Base-by-base conservation (phyloP, 2,329 filamentous ascomycete genomes). In the Xylariaceae sp. region DNA sequence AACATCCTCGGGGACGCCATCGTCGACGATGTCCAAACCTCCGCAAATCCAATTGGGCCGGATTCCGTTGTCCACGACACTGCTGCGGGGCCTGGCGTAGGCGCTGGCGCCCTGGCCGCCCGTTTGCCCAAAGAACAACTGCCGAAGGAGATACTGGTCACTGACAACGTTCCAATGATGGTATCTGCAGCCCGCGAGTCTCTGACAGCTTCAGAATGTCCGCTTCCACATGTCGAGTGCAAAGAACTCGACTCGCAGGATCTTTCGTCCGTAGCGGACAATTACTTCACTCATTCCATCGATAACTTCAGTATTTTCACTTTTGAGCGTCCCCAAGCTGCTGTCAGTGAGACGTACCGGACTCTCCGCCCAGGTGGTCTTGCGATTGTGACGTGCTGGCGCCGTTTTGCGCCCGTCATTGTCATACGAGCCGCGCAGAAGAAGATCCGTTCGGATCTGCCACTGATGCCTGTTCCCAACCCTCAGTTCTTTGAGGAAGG, bases 61-160 rank as follows among this genome's bases (percentile, higher is more conserved):
- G 55, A 60, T 32, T 66, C 63, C 10, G 52, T 66, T 39, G 58
- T 66, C 39, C 62, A 66, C 42, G 63, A 65, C 52, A 64, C 59
- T n/a, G 63, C 63, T n/a, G 57, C 62, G 11, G 62, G 63, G 5
- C 63, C 62, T 6, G 63, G 58, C 12, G 49, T 62, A 45, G 61
- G 58, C 22, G 62, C 62, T 41, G 61, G 59, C 15, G 60, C 62
- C 18, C 52, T 65, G 38, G 57, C 62, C 42, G 48, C 60, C 38
- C 31, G 54, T 22, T 57, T 63, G 11, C 45, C 60, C 42, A 58
- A 55, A 48, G 57, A 56, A 41, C 58, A 61, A 46, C 54, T 65
- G 31, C 61, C 59, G 5, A 62, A 57, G 40, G 56, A 58, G 46
- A 9, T 65, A 36, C 50, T 63, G 19, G 58, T 61, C 40, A 62